Evolutionary conservation across 2,329 filamentous ascomycete species (phyloP).

Genomic region (Colletotrichum caudatum): DNA sequence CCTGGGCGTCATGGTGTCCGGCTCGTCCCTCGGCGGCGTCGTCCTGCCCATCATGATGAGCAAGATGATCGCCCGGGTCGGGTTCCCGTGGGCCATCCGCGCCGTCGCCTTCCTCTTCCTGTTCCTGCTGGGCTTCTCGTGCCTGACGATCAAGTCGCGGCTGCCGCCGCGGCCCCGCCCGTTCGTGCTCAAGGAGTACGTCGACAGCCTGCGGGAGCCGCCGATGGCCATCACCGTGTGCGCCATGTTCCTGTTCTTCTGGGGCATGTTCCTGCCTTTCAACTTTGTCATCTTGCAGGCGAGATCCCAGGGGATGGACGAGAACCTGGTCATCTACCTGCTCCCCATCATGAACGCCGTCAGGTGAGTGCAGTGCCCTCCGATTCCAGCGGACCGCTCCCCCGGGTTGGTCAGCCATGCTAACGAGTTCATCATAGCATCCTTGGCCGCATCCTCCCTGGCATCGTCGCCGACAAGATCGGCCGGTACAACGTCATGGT

Average conservation of each 20-base stretch:
- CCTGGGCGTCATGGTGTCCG: constrained; percentile 65
- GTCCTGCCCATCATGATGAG: constrained; percentile 72
- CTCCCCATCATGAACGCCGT: constrained; percentile 69
- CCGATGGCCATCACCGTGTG: constrained; percentile 57
- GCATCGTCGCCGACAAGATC: constrained; percentile 59
- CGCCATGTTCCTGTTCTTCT: constrained; percentile 67
- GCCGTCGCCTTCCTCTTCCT: constrained; percentile 61
- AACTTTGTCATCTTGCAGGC: constrained; percentile 66
- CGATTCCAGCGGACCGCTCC: background rate
- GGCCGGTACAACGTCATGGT: constrained; percentile 64
- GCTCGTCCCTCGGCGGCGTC: constrained; percentile 66
- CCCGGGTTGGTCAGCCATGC: background rate
- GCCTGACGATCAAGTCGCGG: constrained; percentile 54
- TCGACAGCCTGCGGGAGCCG: constrained; percentile 59
- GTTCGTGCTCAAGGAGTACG: constrained; percentile 61
- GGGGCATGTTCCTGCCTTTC: constrained; percentile 67
- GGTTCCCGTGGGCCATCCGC: constrained; percentile 63
- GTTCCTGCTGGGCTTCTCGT: constrained; percentile 51
- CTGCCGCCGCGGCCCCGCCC: constrained; percentile 60
- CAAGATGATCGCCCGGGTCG: constrained; percentile 62
- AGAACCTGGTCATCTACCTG: constrained; percentile 59
- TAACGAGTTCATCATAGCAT: constrained; percentile 51
- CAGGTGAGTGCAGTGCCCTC: constrained; percentile 51
- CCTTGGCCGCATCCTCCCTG: constrained; percentile 64
- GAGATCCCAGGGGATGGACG: constrained; percentile 56